phyloP scores from a whole-genome alignment of 768 basidiomycete genomes.

The Pisolithus tinctorius region DNA sequence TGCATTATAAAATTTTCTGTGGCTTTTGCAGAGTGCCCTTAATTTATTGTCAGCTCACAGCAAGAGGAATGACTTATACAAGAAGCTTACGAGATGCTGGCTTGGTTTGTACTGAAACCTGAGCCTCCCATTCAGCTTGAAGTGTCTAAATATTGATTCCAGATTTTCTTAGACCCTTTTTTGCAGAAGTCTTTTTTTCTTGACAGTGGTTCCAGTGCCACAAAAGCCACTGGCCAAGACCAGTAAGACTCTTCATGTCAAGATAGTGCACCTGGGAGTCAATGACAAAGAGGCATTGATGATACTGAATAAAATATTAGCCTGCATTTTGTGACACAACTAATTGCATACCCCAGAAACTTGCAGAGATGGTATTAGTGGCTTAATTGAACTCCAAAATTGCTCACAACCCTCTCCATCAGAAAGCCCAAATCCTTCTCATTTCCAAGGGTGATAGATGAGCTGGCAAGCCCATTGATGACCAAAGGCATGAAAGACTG shows the following conservation, averaged over 20 bases:
- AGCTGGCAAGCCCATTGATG: constrained; percentile 32
- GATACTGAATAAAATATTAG: constrained; percentile 17
- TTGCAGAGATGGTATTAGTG: constrained; percentile 13
- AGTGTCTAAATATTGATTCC: neutral
- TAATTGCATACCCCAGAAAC: constrained; percentile 14
- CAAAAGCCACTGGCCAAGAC: constrained; percentile 12
- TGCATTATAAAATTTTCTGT: neutral
- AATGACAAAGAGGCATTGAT: constrained; percentile 21
- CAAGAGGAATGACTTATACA: too few species aligned
- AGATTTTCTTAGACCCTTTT: neutral
- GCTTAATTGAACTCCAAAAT: constrained; percentile 18
- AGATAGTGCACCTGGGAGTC: constrained; percentile 20
- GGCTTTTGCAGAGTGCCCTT: too few species aligned
- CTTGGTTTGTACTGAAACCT: constrained; percentile 9
- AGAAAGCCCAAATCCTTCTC: constrained; percentile 15
- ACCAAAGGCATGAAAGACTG: constrained; percentile 30
- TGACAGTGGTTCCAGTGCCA: constrained; percentile 6
- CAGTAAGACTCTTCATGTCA: constrained; percentile 4
- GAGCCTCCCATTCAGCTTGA: constrained; percentile 11
- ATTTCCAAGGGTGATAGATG: constrained; percentile 28
- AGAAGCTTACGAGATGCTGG: too few species aligned
- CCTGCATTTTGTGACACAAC: neutral
- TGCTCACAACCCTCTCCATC: constrained; percentile 25
- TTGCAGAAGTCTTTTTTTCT: constrained; percentile 1
- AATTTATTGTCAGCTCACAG: too few species aligned